A percentile compares a stretch with the other conserved stretches of the same genome.
phyloP scores from a whole-genome alignment of 192 early-diverging fungal species.

The Oehlia diaphana region DNA sequence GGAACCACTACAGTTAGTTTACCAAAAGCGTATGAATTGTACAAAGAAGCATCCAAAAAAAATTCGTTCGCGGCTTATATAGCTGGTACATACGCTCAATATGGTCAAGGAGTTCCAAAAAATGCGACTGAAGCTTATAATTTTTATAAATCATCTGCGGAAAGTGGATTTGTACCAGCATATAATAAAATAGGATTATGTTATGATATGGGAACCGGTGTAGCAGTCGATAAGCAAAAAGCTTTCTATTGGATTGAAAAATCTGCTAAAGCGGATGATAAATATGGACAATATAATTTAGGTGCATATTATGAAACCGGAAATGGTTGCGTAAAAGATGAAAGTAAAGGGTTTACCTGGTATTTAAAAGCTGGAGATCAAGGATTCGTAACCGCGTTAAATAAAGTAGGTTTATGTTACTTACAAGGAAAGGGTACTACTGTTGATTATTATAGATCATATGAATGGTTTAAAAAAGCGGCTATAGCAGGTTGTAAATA shows the following conservation, averaged over 20 bases:
- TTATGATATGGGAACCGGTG: conserved; percentile 60
- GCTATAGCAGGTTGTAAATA: neutral
- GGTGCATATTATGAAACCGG: conserved; percentile 83
- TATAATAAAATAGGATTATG: conserved; percentile 60
- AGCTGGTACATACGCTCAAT: conserved; percentile 36
- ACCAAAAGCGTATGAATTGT: neutral
- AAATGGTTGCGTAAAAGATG: conserved; percentile 43
- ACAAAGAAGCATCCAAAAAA: neutral
- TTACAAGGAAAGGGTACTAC: neutral
- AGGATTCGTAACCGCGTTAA: neutral
- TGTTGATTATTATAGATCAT: neutral
- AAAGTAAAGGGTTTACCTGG: neutral
- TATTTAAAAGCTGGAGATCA: neutral
- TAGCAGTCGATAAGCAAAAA: conserved; percentile 43
- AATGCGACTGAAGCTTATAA: conserved; percentile 63
- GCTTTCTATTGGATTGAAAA: conserved; percentile 65
- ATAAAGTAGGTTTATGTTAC: neutral
- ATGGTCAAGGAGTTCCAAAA: conserved; percentile 68
- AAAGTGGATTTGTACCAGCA: conserved; percentile 54
- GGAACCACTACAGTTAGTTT: neutral
- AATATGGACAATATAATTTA: conserved; percentile 76
- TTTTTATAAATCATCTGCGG: conserved; percentile 56
- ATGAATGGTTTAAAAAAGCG: neutral
- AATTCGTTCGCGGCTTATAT: neutral
- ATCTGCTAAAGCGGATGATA: conserved; percentile 71